Base-by-base conservation (phyloP, 1,284 basidiomycete genomes). In the Stereum hirsutum region DNA sequence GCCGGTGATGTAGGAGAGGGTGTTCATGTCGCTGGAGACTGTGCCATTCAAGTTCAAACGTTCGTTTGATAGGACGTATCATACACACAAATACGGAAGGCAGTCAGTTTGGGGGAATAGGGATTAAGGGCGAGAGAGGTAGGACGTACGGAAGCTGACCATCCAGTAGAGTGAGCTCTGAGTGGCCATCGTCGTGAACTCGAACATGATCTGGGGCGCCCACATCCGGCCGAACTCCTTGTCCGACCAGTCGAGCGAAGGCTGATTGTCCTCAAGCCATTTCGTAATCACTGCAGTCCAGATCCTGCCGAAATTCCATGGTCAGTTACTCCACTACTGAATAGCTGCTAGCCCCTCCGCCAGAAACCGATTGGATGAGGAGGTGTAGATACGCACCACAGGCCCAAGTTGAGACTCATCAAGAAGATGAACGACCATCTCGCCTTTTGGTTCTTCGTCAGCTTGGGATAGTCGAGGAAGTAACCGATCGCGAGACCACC, bases 241-340 rank as follows among this genome's bases (percentile, higher is more conserved):
- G 11, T n/a, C 15, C 10, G 33, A 17, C 33, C 33, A 34, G 33
- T 34, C 33, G 4, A 34, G 10, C 12, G 21, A n/a, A 20, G 33
- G 33, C 17, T 34, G 10, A 4, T 34, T 34, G 33, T 34, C 33
- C 33, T 34, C 12, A 10, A 34, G 17, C 2, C 7, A 34, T 20
- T 34, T 34, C 33, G 33, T 34, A 20, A 34, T 34, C 33, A 34
- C 33, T 20, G 33, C 33, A 8, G 33, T 34, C 33, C 33, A 34
- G 11, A 34, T 34, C 33, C 33, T 34, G 33, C 17, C 4, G n/a
- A n/a, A n/a, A n/a, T n/a, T n/a, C n/a, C n/a, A n/a, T n/a, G n/a
- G n/a, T n/a, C n/a, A n/a, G n/a, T n/a, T n/a, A n/a, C n/a, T n/a
- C n/a, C n/a, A n/a, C n/a, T n/a, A n/a, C n/a, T n/a, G n/a, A n/a